These are phyloP conservation scores for Wallacemonas sp. DNA, from an alignment of 208 protist species.

Conservation along the genomic window DNA sequence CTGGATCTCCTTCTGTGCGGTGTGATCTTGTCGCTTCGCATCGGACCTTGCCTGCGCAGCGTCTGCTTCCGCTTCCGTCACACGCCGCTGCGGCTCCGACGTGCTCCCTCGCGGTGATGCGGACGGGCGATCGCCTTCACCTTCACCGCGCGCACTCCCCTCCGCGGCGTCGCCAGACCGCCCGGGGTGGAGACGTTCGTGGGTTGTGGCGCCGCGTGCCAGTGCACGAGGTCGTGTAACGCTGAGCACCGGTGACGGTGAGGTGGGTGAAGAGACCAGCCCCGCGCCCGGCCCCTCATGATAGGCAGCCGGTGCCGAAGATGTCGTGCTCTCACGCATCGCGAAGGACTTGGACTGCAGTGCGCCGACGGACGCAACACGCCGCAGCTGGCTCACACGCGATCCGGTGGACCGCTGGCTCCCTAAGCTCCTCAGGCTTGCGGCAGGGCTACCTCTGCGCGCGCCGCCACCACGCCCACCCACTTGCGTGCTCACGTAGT, in stretches of 20 bases:
- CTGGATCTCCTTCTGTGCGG: slow-evolving; percentile 16
- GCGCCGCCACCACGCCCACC: neutral
- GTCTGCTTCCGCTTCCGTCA: no score
- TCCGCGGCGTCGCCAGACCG: no score
- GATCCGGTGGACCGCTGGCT: neutral
- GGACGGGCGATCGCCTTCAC: no score
- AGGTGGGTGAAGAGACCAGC: neutral
- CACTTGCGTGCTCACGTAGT: slow-evolving; percentile 8
- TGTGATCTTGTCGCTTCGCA: slow-evolving; percentile 14
- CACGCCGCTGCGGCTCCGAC: no score
- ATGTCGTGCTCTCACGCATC: neutral
- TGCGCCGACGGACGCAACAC: neutral
- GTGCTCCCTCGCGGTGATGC: no score
- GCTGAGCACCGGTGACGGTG: neutral
- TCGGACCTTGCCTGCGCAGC: slow-evolving; percentile 20
- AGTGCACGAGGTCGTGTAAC: no score
- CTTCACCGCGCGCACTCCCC: no score
- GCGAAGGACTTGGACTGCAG: neutral
- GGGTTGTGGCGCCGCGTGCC: no score
- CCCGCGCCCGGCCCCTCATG: no score
- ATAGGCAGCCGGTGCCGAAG: neutral
- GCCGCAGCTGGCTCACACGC: neutral
- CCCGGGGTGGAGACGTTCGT: no score
- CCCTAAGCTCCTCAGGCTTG: neutral
- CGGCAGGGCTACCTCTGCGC: neutral